Conservation (phyloP, 352 stramenopile species). For the Pythium aquatile region DNA sequence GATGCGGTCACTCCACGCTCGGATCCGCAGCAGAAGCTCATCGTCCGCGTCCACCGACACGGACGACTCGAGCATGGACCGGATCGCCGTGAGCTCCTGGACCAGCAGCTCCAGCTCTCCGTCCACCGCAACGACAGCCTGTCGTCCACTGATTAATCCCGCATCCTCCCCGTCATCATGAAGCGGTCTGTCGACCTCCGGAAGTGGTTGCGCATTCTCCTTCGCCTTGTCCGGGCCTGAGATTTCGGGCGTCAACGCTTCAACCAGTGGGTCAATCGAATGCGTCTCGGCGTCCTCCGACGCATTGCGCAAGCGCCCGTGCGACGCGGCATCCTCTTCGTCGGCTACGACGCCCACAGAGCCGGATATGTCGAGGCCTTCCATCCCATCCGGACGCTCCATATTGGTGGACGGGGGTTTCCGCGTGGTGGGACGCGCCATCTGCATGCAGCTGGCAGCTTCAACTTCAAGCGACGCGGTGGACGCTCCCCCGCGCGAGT, state of each 20-base stretch:
- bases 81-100: constrained; percentile 21
- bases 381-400: background rate
- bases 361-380: background rate
- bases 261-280: background rate
- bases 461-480: constrained; percentile 28
- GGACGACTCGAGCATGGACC: background rate
- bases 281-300: background rate
- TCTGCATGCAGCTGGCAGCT: constrained; percentile 16
- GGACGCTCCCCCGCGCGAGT: background rate
- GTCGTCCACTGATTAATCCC: background rate
- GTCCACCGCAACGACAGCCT: background rate
- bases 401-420: constrained; percentile 1
- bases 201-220: constrained; percentile 11
- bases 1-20: constrained; percentile 16
- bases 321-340: background rate
- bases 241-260: background rate
- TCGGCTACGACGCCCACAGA: background rate
- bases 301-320: background rate
- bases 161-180: background rate
- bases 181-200: background rate
- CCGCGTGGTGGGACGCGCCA: background rate
- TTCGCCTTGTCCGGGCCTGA: background rate
- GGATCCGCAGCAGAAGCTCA: constrained; percentile 14
- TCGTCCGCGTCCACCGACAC: constrained; percentile 4
- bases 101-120: constrained; percentile 12